phyloP scores from a whole-genome alignment of 805 yeast genomes.

The Ogataea thermomethanolica region DNA sequence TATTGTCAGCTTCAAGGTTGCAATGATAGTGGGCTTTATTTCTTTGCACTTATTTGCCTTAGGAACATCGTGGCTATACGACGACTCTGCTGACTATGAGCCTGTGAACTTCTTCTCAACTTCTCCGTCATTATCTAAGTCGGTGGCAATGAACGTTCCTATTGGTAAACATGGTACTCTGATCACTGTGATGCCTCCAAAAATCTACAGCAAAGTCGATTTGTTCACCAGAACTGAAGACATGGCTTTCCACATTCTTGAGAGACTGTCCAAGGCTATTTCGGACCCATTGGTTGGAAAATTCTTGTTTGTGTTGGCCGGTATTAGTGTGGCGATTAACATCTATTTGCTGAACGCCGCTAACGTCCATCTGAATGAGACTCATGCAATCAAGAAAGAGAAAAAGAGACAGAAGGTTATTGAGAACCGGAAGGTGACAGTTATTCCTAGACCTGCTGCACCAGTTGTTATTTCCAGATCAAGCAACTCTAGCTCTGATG shows the following conservation, averaged over 20 bases:
- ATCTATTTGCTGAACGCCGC: slow-evolving; percentile 84
- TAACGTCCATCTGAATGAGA: slow-evolving; percentile 48
- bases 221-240: slow-evolving; percentile 61
- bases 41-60: slow-evolving; percentile 65
- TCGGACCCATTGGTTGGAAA: slow-evolving; percentile 80
- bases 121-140: slow-evolving; percentile 35
- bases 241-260: slow-evolving; percentile 46
- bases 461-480: slow-evolving; percentile 16
- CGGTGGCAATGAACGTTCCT: slow-evolving; percentile 41
- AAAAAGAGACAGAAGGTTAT: slow-evolving; percentile 16
- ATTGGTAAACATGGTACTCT: slow-evolving; percentile 44
- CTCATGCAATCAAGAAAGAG: slow-evolving; percentile 3
- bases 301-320: slow-evolving; percentile 65
- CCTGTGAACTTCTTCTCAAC: slow-evolving; percentile 23
- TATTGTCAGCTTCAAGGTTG: slow-evolving; percentile 56
- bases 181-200: slow-evolving; percentile 56
- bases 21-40: slow-evolving; percentile 54
- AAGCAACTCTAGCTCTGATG: slow-evolving; percentile 22
- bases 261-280: slow-evolving; percentile 61
- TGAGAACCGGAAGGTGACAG: slow-evolving; percentile 8
- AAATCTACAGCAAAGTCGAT: slow-evolving; percentile 56
- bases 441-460: slow-evolving; percentile 10
- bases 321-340: slow-evolving; percentile 75
- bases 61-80: slow-evolving; percentile 68
- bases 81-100: slow-evolving; percentile 36